These are phyloP conservation scores for Fusarium fracticaudum DNA, from an alignment of 2,329 filamentous ascomycete species.

Conservation along the genomic window DNA sequence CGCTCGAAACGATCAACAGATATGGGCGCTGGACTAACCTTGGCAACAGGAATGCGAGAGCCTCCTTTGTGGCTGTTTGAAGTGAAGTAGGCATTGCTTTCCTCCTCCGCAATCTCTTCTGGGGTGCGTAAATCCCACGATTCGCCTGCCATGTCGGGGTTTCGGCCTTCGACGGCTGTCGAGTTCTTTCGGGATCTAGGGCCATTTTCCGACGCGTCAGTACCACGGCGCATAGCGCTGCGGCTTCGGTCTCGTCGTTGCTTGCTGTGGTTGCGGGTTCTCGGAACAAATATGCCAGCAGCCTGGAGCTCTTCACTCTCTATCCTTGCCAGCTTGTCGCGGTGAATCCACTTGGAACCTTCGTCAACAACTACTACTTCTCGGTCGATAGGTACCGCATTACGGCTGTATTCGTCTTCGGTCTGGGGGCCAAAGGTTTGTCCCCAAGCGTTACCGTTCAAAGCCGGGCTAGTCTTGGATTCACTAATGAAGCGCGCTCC, in stretches of 20 bases:
- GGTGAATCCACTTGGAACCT: slow-evolving; percentile 83
- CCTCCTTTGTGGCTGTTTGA: slow-evolving; percentile 65
- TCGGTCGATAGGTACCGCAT: slow-evolving; percentile 42
- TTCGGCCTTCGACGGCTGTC: slow-evolving; percentile 50
- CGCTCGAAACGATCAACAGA: slow-evolving; percentile 77
- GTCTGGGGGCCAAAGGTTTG: slow-evolving; percentile 24
- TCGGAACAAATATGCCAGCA: slow-evolving; percentile 73
- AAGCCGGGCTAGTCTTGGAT: slow-evolving; percentile 33
- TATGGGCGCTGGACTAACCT: slow-evolving; percentile 80
- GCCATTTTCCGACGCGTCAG: slow-evolving; percentile 46
- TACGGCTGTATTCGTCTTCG: slow-evolving; percentile 41
- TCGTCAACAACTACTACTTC: slow-evolving; percentile 58
- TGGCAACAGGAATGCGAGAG: slow-evolving; percentile 89
- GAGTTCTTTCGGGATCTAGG: slow-evolving; percentile 58
- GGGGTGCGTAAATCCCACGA: slow-evolving; percentile 79
- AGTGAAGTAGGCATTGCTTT: slow-evolving; percentile 61
- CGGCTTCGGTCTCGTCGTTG: slow-evolving; percentile 52
- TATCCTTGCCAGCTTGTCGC: slow-evolving; percentile 84
- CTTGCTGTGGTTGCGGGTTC: slow-evolving; percentile 63
- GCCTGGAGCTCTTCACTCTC: slow-evolving; percentile 84
- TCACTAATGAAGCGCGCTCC: slow-evolving; percentile 40
- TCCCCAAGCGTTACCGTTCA: slow-evolving; percentile 36
- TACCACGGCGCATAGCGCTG: slow-evolving; percentile 48
- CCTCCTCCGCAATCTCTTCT: slow-evolving; percentile 77
- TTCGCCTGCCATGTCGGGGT: slow-evolving; percentile 54